These are phyloP conservation scores for Boechera retrofracta DNA, from an alignment of 345 rosid genomes.

Conservation along the genomic window DNA sequence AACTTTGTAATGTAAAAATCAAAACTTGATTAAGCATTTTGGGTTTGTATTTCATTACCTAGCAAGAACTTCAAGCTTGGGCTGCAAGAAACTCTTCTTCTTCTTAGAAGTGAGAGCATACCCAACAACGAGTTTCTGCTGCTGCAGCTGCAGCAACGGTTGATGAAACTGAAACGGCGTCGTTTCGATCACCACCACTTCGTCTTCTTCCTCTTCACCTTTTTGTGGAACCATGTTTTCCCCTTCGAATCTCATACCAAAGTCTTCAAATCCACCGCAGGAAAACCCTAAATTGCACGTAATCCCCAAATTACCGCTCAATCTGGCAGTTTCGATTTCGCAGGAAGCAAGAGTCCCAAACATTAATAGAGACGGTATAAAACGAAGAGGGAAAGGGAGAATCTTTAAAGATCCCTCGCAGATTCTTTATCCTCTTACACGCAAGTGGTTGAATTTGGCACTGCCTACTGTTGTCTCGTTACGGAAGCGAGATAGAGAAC, in stretches of 20 bases:
- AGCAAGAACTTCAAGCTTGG: slow-evolving; percentile 78
- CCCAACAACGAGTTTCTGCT: slow-evolving; percentile 67
- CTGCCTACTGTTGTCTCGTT: slow-evolving; percentile 14
- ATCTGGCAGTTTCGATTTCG: slow-evolving; percentile 42
- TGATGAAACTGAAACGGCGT: slow-evolving; percentile 28
- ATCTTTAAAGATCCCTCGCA: slow-evolving; percentile 37
- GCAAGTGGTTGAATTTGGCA: slow-evolving; percentile 8
- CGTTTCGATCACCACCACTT: slow-evolving; percentile 26
- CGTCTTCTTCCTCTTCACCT: slow-evolving; percentile 39
- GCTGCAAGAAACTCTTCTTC: slow-evolving; percentile 90
- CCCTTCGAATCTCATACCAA: slow-evolving; percentile 58
- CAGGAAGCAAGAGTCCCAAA: slow-evolving; percentile 36
- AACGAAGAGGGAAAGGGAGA: slow-evolving; percentile 31
- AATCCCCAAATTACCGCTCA: slow-evolving; percentile 46
- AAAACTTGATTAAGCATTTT: slow-evolving; percentile 26
- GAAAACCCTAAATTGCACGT: slow-evolving; percentile 48
- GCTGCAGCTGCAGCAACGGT: slow-evolving; percentile 38
- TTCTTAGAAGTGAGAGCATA: slow-evolving; percentile 92
- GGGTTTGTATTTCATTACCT: slow-evolving; percentile 40
- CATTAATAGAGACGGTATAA: slow-evolving; percentile 25
- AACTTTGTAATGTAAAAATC: slow-evolving; percentile 8
- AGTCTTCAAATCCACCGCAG: slow-evolving; percentile 38
- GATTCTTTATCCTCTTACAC: slow-evolving; percentile 35
- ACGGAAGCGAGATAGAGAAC: not conserved
- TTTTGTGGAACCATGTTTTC: slow-evolving; percentile 46